phyloP scores from a whole-genome alignment of 345 rosid genomes.

The Excoecaria cochinchinensis region DNA sequence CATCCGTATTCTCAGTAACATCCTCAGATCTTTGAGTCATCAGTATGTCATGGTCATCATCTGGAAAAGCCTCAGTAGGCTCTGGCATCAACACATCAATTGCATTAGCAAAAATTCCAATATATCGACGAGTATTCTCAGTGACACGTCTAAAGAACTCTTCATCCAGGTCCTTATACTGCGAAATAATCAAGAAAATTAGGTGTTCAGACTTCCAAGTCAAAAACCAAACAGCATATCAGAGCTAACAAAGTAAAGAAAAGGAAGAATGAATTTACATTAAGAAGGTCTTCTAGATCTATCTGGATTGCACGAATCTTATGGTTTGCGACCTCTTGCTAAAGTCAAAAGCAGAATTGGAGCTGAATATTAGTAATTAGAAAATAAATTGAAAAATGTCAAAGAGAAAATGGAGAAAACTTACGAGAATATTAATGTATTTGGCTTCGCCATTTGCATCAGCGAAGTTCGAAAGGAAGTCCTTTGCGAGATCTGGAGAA shows the following conservation, averaged over 20 bases:
- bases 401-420: conserved; percentile 17
- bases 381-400: not conserved
- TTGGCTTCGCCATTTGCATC: conserved; percentile 71
- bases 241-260: not conserved
- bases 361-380: not conserved
- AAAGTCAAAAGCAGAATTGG: conserved; percentile 16
- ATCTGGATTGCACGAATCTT: conserved; percentile 74
- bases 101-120: conserved; percentile 69
- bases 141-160: conserved; percentile 71
- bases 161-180: conserved; percentile 70
- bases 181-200: conserved; percentile 19
- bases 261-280: conserved; percentile 42
- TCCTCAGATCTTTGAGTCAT: conserved; percentile 93
- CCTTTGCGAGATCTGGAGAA: conserved; percentile 62
- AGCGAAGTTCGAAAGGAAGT: conserved; percentile 67
- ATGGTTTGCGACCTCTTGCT: conserved; percentile 91
- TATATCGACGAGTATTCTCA: conserved; percentile 85
- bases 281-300: conserved; percentile 71
- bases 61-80: conserved; percentile 81
- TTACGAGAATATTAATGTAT: conserved; percentile 79
- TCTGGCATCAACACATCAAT: conserved; percentile 83
- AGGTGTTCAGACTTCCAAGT: conserved; percentile 6
- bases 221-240: not conserved
- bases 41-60: conserved; percentile 81
- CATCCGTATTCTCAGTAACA: conserved; percentile 49